Base-by-base conservation (phyloP, 2,329 filamentous ascomycete genomes). In the Epichloe aotearoae region DNA sequence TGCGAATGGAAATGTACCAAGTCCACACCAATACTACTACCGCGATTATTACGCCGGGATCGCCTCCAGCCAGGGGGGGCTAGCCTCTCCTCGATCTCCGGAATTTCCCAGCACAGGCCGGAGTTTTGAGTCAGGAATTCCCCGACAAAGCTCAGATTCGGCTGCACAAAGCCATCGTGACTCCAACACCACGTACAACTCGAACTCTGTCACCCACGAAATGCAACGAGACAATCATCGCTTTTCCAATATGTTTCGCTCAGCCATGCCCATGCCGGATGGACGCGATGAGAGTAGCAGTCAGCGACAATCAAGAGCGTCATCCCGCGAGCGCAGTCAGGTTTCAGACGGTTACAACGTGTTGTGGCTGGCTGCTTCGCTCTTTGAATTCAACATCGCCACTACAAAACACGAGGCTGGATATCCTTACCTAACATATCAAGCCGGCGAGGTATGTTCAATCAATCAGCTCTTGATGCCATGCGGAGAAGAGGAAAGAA, bases 341-440 rank as follows among this genome's bases (percentile, higher is more conserved):
- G 71, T 67, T 39, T 68, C 71, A 26, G 72, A 77, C 47, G 75
- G 80, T 20, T 84, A 83, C 56, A 85, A 83, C 51, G 80, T 95
- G 7, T 72, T 97, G 44, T 98, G 95, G 75, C 75, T 96, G 17
- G 93, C 90, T 14, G 93, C 91, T 19, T 95, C 88, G 59, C 77
- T 97, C 34, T 97, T 95, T 63, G 90, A 97, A 66, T 98, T 97
- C 71, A 94, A 95, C 61, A 97, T 97, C 62, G 87, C 91, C 62
- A 88, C 86, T 23, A 86, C 89, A 26, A 88, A 95, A 59, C 83
- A 87, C 52, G 93, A 97, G 69, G 91, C 86, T 53, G 93, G 93
- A 23, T 97, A 95, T 67, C 90, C 91, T 19, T 98, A 98, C 65
- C 73, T 98, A 54, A 93, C 89, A 43, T 98, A 98, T 68, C 87